These are phyloP conservation scores for Xylaria sp. DNA, from an alignment of 2,329 filamentous ascomycete species.

Conservation along the genomic window DNA sequence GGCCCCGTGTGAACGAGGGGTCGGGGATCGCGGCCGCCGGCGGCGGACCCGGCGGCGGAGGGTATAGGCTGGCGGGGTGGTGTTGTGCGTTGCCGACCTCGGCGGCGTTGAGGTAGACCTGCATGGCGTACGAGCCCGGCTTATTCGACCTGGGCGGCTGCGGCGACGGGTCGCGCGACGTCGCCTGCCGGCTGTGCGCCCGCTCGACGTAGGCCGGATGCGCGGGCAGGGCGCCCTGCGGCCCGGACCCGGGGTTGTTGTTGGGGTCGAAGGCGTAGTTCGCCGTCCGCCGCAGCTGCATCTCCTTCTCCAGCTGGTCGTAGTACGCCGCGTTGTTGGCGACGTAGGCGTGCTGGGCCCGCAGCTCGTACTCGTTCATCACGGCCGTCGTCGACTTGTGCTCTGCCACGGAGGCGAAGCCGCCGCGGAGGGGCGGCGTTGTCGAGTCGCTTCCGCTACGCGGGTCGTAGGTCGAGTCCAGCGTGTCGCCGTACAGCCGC, in stretches of 20 bases:
- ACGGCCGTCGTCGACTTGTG: conserved; percentile 13
- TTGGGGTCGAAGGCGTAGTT: conserved; percentile 38
- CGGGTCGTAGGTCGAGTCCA: conserved; percentile 29
- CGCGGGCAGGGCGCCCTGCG: conserved; percentile 44
- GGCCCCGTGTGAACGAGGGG: conserved; percentile 16
- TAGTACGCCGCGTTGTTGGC: conserved; percentile 45
- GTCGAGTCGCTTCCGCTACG: conserved; percentile 30
- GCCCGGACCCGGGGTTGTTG: conserved; percentile 21
- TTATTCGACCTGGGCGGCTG: conserved; percentile 26
- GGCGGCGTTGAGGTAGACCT: conserved; percentile 41
- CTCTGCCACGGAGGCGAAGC: conserved; percentile 12
- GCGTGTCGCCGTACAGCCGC: conserved; percentile 34
- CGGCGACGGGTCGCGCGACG: conserved; percentile 19
- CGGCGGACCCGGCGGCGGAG: conserved; percentile 23
- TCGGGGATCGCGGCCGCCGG: conserved; percentile 14
- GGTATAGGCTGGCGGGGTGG: conserved; percentile 11
- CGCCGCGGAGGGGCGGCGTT: conserved; percentile 25
- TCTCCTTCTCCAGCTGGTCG: conserved; percentile 41
- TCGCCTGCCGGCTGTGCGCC: conserved; percentile 35
- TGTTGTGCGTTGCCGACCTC: conserved; percentile 31
- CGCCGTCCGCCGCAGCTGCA: conserved; percentile 11
- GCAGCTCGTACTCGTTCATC: conserved; percentile 34
- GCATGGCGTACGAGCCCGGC: conserved; percentile 39
- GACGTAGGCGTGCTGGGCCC: conserved; percentile 30
- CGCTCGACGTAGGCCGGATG: conserved; percentile 54